phyloP scores from a whole-genome alignment of 352 stramenopile genomes.

The Phytopythium vexans region DNA sequence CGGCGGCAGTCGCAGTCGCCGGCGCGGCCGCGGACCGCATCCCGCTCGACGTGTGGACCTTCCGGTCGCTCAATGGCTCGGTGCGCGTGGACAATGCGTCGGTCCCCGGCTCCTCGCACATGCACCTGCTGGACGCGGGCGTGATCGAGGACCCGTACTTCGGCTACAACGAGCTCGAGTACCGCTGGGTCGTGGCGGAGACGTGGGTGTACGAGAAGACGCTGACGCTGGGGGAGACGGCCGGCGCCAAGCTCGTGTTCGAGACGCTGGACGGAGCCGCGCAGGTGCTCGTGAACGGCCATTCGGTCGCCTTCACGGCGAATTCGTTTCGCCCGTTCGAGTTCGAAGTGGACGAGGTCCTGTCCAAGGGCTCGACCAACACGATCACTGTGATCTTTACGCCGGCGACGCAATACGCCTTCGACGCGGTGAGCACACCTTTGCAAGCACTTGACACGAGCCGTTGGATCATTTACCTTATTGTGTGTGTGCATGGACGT shows the following conservation, averaged over 20 bases:
- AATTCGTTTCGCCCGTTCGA: constrained; percentile 70
- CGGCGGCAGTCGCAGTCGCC: constrained; percentile 5
- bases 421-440: constrained; percentile 20
- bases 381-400: constrained; percentile 56
- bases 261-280: constrained; percentile 72
- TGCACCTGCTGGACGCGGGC: constrained; percentile 55
- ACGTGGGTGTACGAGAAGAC: constrained; percentile 76
- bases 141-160: constrained; percentile 65
- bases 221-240: constrained; percentile 20
- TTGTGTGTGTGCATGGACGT: background rate
- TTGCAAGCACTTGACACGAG: background rate
- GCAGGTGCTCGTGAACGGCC: constrained; percentile 60
- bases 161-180: constrained; percentile 68
- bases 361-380: constrained; percentile 28
- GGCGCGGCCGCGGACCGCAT: constrained; percentile 15
- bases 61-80: constrained; percentile 56
- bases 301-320: constrained; percentile 35
- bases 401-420: constrained; percentile 48
- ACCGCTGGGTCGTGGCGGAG: constrained; percentile 62
- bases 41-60: constrained; percentile 42
- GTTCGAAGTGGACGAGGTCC: constrained; percentile 27
- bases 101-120: constrained; percentile 71
- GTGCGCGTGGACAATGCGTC: constrained; percentile 41
- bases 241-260: constrained; percentile 37
- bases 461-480: no score